Conservation (phyloP, 495 filamentous ascomycete genomes). For the Xylaria longipes region DNA sequence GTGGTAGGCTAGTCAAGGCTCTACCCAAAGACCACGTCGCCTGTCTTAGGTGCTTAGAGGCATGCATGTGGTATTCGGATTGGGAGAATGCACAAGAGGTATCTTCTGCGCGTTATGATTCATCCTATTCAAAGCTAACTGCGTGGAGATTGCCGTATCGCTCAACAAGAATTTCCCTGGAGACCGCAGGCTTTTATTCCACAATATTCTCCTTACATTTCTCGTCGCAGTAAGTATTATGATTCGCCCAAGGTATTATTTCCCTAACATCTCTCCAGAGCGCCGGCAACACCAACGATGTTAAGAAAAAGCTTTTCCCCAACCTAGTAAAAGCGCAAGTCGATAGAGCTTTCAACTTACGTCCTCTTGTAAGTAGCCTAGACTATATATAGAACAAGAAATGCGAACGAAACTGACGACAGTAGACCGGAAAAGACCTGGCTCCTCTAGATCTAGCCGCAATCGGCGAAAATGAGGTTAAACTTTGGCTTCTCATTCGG, state of each 20-base stretch:
- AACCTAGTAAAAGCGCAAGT: slow-evolving; percentile 49
- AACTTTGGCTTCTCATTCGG: slow-evolving; percentile 35
- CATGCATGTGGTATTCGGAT: slow-evolving; percentile 53
- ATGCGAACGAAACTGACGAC: background rate
- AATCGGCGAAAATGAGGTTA: slow-evolving; percentile 24
- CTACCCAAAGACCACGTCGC: slow-evolving; percentile 45
- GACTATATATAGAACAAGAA: background rate
- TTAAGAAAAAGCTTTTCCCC: slow-evolving; percentile 50
- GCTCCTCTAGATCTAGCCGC: background rate
- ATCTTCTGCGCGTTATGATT: background rate
- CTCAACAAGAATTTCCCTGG: slow-evolving; percentile 49
- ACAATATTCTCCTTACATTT: slow-evolving; percentile 51
- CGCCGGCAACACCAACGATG: slow-evolving; percentile 44
- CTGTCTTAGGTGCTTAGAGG: slow-evolving; percentile 46
- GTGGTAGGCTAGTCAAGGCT: slow-evolving; percentile 50
- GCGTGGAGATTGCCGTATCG: slow-evolving; percentile 48
- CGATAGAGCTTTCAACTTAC: slow-evolving; percentile 50
- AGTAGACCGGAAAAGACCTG: slow-evolving; percentile 5
- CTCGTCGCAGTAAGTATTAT: slow-evolving; percentile 49
- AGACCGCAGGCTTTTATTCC: slow-evolving; percentile 51
- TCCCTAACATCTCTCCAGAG: slow-evolving; percentile 41
- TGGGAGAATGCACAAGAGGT: slow-evolving; percentile 58
- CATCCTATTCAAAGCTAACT: slow-evolving; percentile 14
- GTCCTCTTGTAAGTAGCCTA: slow-evolving; percentile 40
- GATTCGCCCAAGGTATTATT: background rate